Evolutionary conservation across 2,329 filamentous ascomycete species (phyloP), one percentile per base, ranked within the genome.

Genomic region (Chaetomiaceae sp.): DNA sequence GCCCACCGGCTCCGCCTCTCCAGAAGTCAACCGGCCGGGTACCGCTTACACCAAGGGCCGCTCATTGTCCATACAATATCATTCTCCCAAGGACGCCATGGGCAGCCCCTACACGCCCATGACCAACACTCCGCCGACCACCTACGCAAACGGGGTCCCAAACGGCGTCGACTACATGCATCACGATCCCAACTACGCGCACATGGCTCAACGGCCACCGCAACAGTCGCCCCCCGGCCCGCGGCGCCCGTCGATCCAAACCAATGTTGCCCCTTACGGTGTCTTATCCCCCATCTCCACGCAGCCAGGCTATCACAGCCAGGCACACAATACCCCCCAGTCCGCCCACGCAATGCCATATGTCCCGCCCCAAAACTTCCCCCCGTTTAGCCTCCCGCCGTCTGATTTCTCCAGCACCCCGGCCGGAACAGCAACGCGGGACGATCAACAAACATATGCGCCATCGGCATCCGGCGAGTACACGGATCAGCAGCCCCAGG

Each of bases 341-440:
- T 71, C 72, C 22, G 68, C 71, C 53, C 66, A 68, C 37, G 43
- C 44, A n/a, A 57, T 62, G 53, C 56, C 61, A 7, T 88, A 83
- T 64, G 79, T 83, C 22, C 69, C 75, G 34, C 80, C 84, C 52
- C 78, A 84, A 58, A 84, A 79, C 58, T 84, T 85, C 55, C 76
- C 82, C 27, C 76, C 80, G 0, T 85, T 88, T 61, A 79, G 77
- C 53, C 70, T 88, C 43, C 82, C 84, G 33, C 79, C 83, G 43
- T 78, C 83, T 27, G 79, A 83, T 61, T 82, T 83, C 64, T 64
- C 61, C 19, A 57, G 72, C n/a, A 69, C 72, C 1, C 67, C 75
- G 23, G 67, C 71, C 4, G 63, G 63, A 47, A 61, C 61, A 40
- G 68, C 66, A 36, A 62, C 64, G 48, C 51, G 74, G 71, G 54